Evolutionary conservation across 2,329 filamentous ascomycete species (phyloP).

Genomic region (Cadophora luteo-olivacea): DNA sequence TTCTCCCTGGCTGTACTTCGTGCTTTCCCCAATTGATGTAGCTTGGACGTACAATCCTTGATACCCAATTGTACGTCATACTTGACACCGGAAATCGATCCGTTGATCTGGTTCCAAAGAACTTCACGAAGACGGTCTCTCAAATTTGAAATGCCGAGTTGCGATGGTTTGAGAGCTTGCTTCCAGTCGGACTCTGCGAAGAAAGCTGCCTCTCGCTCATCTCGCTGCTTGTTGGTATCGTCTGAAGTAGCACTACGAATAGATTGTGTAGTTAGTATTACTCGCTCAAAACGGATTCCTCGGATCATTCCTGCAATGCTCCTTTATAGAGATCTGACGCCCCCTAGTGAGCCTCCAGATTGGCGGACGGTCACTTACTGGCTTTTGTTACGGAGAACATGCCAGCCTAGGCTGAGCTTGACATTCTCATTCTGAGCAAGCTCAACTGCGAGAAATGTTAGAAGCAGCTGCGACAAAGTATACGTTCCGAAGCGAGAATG

Average conservation of each 20-base stretch:
- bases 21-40: conserved; percentile 17
- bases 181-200: conserved; percentile 30
- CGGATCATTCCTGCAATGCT: no score
- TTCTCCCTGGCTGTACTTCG: conserved; percentile 17
- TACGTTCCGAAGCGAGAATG: no score
- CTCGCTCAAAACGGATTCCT: no score
- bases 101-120: conserved; percentile 27
- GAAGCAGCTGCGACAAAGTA: no score
- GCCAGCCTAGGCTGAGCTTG: conserved; percentile 52
- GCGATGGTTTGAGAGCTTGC: conserved; percentile 8
- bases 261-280: no score
- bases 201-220: conserved; percentile 20
- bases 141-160: conserved; percentile 49
- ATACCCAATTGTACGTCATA: conserved; percentile 33
- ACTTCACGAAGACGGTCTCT: conserved; percentile 50
- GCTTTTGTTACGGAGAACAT: conserved; percentile 53
- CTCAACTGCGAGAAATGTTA: conserved; percentile 30
- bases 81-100: conserved; percentile 22
- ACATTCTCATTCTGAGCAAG: conserved; percentile 49
- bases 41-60: background rate
- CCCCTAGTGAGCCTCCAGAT: no score
- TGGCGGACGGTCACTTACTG: conserved; percentile 27
- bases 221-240: conserved; percentile 46
- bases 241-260: conserved; percentile 45
- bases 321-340: no score